phyloP scores from a whole-genome alignment of 208 protist genomes.

The Zelonia costaricensis region DNA sequence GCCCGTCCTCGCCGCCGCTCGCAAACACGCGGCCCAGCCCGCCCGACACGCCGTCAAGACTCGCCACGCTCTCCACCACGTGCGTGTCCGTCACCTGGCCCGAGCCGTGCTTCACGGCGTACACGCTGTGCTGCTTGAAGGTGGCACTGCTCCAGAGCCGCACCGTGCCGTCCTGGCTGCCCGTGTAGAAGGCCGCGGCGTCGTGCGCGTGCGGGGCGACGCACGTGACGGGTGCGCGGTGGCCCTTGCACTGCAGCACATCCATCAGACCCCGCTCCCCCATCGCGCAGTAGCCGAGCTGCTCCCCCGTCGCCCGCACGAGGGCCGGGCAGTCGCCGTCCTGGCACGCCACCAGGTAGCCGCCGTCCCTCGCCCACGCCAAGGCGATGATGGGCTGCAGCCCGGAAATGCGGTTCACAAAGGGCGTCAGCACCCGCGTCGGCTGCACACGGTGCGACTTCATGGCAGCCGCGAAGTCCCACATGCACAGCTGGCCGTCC shows the following conservation, averaged over 20 bases:
- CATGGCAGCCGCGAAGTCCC: slow-evolving; percentile 58
- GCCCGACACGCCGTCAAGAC: slow-evolving; percentile 13
- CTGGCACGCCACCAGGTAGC: slow-evolving; percentile 77
- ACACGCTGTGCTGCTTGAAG: slow-evolving; percentile 51
- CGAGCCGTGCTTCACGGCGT: slow-evolving; percentile 73
- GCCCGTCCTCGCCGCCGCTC: slow-evolving; percentile 67
- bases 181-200: slow-evolving; percentile 52
- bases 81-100: slow-evolving; percentile 74
- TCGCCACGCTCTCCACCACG: slow-evolving; percentile 64
- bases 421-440: slow-evolving; percentile 76
- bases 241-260: slow-evolving; percentile 73
- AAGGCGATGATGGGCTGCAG: slow-evolving; percentile 74
- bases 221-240: slow-evolving; percentile 67
- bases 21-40: slow-evolving; percentile 53
- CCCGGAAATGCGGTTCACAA: slow-evolving; percentile 79
- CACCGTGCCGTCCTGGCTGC: slow-evolving; percentile 70
- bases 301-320: slow-evolving; percentile 49
- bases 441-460: slow-evolving; percentile 42
- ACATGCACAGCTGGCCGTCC: slow-evolving; percentile 78
- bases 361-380: slow-evolving; percentile 39
- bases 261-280: slow-evolving; percentile 74
- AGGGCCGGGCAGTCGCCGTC: slow-evolving; percentile 74
- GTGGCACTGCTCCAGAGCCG: slow-evolving; percentile 55
- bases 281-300: slow-evolving; percentile 73
- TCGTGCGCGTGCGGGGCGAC: slow-evolving; percentile 42